A percentile compares a stretch with the other conserved stretches of the same genome.
Evolutionary conservation across 495 filamentous ascomycete genomes (phyloP).

Genomic region (Penicillium parvum): DNA sequence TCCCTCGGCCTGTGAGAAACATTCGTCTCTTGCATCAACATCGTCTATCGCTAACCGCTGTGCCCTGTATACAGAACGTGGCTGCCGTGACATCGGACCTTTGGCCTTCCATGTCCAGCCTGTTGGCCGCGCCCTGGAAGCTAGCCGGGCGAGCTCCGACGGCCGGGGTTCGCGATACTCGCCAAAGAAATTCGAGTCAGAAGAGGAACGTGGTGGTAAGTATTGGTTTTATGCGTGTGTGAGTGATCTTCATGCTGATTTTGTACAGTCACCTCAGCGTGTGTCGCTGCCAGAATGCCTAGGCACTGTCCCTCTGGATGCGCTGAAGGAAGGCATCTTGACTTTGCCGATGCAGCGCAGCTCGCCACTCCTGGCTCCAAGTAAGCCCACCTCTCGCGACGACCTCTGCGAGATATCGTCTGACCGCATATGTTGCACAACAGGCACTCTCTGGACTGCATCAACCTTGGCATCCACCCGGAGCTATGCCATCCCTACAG

Average conservation of each 20-base stretch:
- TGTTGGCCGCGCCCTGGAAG: constrained; percentile 37
- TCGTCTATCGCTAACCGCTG: constrained; percentile 14
- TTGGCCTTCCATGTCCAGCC: constrained; percentile 41
- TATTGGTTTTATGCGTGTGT: neutral
- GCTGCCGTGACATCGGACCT: constrained; percentile 38
- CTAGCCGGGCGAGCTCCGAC: constrained; percentile 17
- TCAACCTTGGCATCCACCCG: constrained; percentile 18
- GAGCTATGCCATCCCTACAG: constrained; percentile 13
- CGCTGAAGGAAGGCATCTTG: constrained; percentile 18
- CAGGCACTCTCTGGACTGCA: constrained; percentile 20
- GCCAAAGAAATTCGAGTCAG: constrained; percentile 11
- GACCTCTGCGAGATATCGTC: neutral
- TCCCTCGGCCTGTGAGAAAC: constrained; percentile 36
- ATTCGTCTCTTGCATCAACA: neutral
- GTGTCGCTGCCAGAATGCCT: constrained; percentile 29
- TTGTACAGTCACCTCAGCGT: constrained; percentile 4
- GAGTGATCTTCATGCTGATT: constrained; percentile 3
- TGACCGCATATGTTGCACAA: neutral
- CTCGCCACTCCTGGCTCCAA: constrained; percentile 16
- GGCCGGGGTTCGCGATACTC: constrained; percentile 16
- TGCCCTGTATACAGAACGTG: constrained; percentile 27
- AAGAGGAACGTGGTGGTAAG: constrained; percentile 21
- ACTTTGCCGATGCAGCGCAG: constrained; percentile 15
- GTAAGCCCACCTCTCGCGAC: constrained; percentile 4
- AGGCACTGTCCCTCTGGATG: constrained; percentile 24